These are phyloP conservation scores for Hymenoscyphus repandus DNA, from an alignment of 2,329 filamentous ascomycete genomes.

Conservation along the genomic window DNA sequence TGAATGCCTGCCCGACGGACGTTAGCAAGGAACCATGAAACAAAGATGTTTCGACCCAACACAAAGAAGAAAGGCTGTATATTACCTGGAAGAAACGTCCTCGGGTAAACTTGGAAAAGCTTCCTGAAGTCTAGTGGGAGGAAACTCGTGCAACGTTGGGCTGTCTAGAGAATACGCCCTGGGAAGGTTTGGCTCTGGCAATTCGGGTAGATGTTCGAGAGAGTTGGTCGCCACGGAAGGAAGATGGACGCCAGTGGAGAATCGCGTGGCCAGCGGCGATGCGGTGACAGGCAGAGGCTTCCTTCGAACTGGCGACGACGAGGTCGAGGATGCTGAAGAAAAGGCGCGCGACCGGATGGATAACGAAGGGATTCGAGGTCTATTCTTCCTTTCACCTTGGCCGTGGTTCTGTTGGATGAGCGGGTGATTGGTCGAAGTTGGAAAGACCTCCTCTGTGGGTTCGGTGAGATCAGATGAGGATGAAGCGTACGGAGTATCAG, in stretches of 20 bases:
- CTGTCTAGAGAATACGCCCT: slow-evolving; percentile 53
- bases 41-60: slow-evolving; percentile 10
- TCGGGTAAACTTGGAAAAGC: slow-evolving; percentile 4
- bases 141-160: slow-evolving; percentile 58
- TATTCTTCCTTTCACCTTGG: slow-evolving; percentile 10
- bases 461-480: slow-evolving; percentile 22
- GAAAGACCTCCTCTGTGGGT: slow-evolving; percentile 12
- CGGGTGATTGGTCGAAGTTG: slow-evolving; percentile 9
- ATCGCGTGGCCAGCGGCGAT: slow-evolving; percentile 45
- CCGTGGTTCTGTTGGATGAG: slow-evolving; percentile 10
- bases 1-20: slow-evolving; percentile 16
- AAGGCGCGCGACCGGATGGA: slow-evolving; percentile 23
- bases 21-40: slow-evolving; percentile 17
- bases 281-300: slow-evolving; percentile 56
- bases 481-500: slow-evolving; percentile 30
- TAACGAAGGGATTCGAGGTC: slow-evolving; percentile 15
- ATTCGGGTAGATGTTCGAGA: slow-evolving; percentile 37
- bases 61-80: slow-evolving; percentile 2
- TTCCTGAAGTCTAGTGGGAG: slow-evolving; percentile 23
- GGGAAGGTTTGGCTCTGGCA: slow-evolving; percentile 40
- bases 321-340: slow-evolving; percentile 22
- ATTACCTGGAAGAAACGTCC: slow-evolving; percentile 11
- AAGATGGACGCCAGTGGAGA: slow-evolving; percentile 37
- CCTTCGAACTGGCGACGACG: slow-evolving; percentile 41
- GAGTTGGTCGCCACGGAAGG: slow-evolving; percentile 29